Percentiles rank a stretch among this genome's conserved stretches.
phyloP scores from a whole-genome alignment of 1,284 basidiomycete species.

The Ganoderma lingzhi region DNA sequence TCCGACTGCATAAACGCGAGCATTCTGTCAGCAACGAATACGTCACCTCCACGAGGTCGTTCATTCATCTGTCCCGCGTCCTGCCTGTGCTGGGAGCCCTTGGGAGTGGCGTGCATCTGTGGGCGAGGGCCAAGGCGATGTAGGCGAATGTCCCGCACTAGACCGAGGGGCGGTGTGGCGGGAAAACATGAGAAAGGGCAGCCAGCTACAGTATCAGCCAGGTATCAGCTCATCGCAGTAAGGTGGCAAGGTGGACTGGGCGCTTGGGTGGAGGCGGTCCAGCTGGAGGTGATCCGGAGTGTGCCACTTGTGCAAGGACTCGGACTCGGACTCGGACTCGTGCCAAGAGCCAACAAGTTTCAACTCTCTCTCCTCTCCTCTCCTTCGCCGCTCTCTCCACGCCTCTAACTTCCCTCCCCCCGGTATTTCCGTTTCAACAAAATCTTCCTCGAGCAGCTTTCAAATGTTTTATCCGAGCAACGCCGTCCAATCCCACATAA shows the following conservation, averaged over 20 bases:
- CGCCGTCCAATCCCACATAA: slow-evolving; percentile 15
- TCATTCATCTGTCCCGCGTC: slow-evolving; percentile 30
- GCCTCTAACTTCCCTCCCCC: neutral
- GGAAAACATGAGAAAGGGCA: slow-evolving; percentile 3
- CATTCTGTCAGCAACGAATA: slow-evolving; percentile 14
- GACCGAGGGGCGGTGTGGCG: slow-evolving; percentile 13
- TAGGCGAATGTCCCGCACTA: neutral
- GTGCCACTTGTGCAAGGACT: too few relatives aligned
- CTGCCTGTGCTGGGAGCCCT: neutral
- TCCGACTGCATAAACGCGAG: slow-evolving; percentile 25
- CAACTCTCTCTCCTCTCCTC: neutral
- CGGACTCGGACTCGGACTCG: neutral
- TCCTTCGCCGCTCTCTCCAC: neutral
- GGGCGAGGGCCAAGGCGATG: neutral
- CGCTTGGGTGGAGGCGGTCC: neutral
- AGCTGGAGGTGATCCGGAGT: too few relatives aligned
- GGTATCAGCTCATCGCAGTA: slow-evolving; percentile 6
- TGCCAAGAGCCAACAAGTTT: neutral
- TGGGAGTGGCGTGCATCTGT: slow-evolving; percentile 5
- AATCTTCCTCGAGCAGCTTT: neutral
- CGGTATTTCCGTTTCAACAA: neutral
- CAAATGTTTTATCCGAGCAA: slow-evolving; percentile 9
- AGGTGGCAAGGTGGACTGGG: slow-evolving; percentile 9
- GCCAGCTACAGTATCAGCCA: neutral
- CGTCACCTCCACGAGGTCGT: slow-evolving; percentile 27